These are phyloP conservation scores for Zymoseptoria ardabiliae DNA, from an alignment of 2,329 filamentous ascomycete species.

Conservation along the genomic window DNA sequence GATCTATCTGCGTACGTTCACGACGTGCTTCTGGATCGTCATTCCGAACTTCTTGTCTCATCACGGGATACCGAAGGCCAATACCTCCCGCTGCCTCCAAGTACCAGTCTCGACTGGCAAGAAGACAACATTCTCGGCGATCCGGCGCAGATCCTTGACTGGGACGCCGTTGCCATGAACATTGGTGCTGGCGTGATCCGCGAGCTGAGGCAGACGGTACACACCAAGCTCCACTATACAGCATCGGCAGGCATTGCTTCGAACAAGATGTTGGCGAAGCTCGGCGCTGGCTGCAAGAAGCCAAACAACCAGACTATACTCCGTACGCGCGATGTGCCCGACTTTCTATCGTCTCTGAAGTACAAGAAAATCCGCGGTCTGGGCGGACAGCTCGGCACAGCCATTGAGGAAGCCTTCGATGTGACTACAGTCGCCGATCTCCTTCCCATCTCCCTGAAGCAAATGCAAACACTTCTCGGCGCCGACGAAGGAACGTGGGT, in stretches of 20 bases:
- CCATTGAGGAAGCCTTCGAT: slow-evolving; percentile 68
- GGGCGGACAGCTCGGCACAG: slow-evolving; percentile 87
- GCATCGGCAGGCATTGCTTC: slow-evolving; percentile 82
- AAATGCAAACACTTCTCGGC: slow-evolving; percentile 69
- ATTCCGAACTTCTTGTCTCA: slow-evolving; percentile 61
- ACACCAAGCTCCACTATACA: slow-evolving; percentile 69
- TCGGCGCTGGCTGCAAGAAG: slow-evolving; percentile 86
- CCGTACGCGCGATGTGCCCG: slow-evolving; percentile 69
- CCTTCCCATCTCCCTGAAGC: slow-evolving; percentile 62
- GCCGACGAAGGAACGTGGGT: slow-evolving; percentile 83
- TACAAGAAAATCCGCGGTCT: slow-evolving; percentile 97
- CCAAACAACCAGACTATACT: slow-evolving; percentile 93
- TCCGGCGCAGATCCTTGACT: slow-evolving; percentile 79
- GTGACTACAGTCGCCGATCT: slow-evolving; percentile 74
- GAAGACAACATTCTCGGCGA: slow-evolving; percentile 76
- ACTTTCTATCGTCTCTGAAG: slow-evolving; percentile 78
- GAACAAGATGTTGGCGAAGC: slow-evolving; percentile 93
- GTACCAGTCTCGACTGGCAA: slow-evolving; percentile 74
- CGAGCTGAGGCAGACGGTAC: slow-evolving; percentile 61
- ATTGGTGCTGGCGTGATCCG: slow-evolving; percentile 86
- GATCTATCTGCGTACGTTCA: slow-evolving; percentile 84
- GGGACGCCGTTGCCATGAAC: slow-evolving; percentile 85
- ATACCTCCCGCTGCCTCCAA: slow-evolving; percentile 63
- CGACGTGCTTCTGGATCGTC: slow-evolving; percentile 63
- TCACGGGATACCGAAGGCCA: slow-evolving; percentile 67